A percentile compares a stretch with the other conserved stretches of the same genome.
Conservation (phyloP, 2,329 filamentous ascomycete species). For the Ceratocystiopsis minuta region DNA sequence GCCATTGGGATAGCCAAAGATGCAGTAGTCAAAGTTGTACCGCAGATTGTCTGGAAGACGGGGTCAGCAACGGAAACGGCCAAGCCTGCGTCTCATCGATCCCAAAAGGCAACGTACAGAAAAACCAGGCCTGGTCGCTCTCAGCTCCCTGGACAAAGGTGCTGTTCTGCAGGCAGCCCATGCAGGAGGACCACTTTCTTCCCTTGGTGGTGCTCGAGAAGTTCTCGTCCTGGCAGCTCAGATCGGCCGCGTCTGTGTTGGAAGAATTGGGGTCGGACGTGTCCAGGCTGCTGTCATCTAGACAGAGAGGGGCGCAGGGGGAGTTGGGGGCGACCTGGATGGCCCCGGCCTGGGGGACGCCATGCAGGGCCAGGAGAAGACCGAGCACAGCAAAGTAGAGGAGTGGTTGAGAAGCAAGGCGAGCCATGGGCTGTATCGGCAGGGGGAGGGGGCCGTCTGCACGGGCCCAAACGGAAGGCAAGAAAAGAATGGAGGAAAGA, state of each 20-base stretch:
- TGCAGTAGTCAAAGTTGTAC: conserved; percentile 32
- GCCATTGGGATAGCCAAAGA: conserved; percentile 33
- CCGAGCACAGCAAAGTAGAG: neutral
- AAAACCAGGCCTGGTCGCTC: conserved; percentile 36
- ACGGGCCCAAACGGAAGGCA: no score
- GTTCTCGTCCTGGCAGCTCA: conserved; percentile 28
- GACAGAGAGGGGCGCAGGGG: conserved; percentile 32
- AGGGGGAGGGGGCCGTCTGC: no score
- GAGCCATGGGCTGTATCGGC: no score
- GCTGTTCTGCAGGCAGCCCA: conserved; percentile 35
- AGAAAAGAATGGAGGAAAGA: no score
- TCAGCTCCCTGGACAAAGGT: conserved; percentile 26
- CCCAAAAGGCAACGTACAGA: conserved; percentile 18
- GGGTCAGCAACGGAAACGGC: no score
- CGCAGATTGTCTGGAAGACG: conserved; percentile 27
- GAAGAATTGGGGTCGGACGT: conserved; percentile 28
- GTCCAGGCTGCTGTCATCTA: conserved; percentile 23
- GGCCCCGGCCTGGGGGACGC: conserved; percentile 15
- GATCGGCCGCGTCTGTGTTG: conserved; percentile 24
- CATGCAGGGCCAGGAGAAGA: conserved; percentile 4
- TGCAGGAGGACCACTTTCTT: conserved; percentile 29
- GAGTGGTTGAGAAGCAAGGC: no score
- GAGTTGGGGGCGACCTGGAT: conserved; percentile 36
- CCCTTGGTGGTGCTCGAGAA: conserved; percentile 22
- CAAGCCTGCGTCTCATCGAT: no score